Evolutionary conservation across 495 filamentous ascomycete genomes (phyloP).

Genomic region (Aspergillus sclerotiicarbonarius): DNA sequence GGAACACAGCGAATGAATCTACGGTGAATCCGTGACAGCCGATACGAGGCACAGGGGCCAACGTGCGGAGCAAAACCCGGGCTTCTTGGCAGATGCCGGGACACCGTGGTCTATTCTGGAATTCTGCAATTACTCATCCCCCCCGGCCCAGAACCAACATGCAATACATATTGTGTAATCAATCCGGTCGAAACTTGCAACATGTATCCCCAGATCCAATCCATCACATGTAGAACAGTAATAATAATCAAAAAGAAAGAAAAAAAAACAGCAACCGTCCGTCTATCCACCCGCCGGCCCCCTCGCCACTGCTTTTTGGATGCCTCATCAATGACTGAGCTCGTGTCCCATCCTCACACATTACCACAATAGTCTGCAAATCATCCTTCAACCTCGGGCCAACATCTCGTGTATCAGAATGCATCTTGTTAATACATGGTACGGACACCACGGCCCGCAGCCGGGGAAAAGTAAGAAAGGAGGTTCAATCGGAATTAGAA

Average conservation of each 20-base stretch:
- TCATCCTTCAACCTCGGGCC: background rate
- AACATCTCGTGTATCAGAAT: constrained; percentile 5
- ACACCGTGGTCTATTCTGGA: background rate
- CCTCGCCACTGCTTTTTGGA: background rate
- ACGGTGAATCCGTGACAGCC: too few relatives aligned
- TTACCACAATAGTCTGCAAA: background rate
- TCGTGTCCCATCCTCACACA: background rate
- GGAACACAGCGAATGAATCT: too few relatives aligned
- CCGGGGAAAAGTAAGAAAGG: constrained; percentile 14
- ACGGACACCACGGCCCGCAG: constrained; percentile 12
- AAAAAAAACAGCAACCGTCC: constrained; percentile 4
- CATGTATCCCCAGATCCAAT: constrained; percentile 4
- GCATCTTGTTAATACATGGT: constrained; percentile 25
- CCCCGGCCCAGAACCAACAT: background rate
- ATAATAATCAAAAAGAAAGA: constrained; percentile 5
- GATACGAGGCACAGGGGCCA: too few relatives aligned
- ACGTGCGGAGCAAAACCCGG: too few relatives aligned
- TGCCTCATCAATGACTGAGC: background rate
- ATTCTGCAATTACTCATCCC: background rate
- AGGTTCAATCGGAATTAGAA: constrained; percentile 6
- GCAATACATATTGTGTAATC: background rate
- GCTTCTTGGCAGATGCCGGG: background rate
- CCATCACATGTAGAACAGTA: constrained; percentile 1
- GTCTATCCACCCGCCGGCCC: constrained; percentile 10
- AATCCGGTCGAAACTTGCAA: background rate